Conservation (phyloP, 768 basidiomycete species). For the Leccinum disarticulatum region DNA sequence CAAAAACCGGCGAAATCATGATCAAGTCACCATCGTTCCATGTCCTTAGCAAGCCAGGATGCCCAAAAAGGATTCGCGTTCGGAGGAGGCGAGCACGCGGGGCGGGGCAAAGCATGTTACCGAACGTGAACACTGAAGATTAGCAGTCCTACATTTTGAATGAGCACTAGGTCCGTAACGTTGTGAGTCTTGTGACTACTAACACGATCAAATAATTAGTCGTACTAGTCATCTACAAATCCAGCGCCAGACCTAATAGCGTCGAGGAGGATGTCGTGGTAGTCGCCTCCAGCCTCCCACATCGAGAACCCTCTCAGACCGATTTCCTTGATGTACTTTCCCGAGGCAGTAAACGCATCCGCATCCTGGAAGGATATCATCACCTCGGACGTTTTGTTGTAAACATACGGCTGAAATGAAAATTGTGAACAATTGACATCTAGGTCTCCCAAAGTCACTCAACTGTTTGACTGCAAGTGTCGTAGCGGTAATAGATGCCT, state of each 20-base stretch:
- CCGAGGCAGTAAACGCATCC: conserved; percentile 59
- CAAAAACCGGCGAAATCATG: too few species aligned
- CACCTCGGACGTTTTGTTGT: conserved; percentile 52
- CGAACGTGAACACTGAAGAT: neutral
- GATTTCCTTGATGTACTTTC: conserved; percentile 50
- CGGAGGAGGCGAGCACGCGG: neutral
- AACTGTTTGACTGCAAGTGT: conserved; percentile 73
- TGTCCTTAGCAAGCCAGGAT: conserved; percentile 33
- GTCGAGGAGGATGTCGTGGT: conserved; percentile 57
- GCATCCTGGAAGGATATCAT: conserved; percentile 69
- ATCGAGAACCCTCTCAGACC: conserved; percentile 65
- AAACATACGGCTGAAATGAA: conserved; percentile 58
- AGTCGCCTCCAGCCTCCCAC: conserved; percentile 74
- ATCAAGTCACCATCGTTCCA: neutral
- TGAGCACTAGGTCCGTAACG: too few species aligned
- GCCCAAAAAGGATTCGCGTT: too few species aligned
- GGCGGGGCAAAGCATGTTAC: too few species aligned
- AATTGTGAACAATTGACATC: neutral
- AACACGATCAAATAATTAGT: neutral
- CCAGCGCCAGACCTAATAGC: conserved; percentile 39
- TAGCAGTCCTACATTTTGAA: neutral
- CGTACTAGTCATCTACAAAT: neutral
- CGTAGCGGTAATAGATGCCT: conserved; percentile 57
- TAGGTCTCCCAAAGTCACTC: conserved; percentile 20
- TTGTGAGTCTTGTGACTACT: too few species aligned